phyloP scores from a whole-genome alignment of 2,329 filamentous ascomycete genomes.

The Fusarium multiceps region DNA sequence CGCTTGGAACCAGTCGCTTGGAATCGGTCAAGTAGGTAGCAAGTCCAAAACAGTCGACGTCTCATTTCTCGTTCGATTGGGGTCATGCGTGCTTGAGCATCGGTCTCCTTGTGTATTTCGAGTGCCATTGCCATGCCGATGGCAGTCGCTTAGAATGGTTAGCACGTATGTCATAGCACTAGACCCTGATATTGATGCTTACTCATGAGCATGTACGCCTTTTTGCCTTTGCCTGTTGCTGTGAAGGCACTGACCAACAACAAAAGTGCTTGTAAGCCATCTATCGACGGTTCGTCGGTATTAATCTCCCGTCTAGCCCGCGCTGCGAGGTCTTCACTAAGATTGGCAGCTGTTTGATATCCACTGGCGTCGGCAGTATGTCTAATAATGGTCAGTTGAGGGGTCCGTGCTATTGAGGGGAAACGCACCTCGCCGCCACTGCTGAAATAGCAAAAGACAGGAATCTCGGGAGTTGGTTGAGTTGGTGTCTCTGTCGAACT shows the following conservation, averaged over 20 bases:
- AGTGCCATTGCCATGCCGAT: conserved; percentile 86
- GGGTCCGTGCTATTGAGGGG: background rate
- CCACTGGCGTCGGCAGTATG: conserved; percentile 76
- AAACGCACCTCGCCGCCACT: conserved; percentile 67
- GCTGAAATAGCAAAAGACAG: conserved; percentile 69
- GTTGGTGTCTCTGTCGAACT: conserved; percentile 76
- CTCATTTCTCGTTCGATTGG: conserved; percentile 79
- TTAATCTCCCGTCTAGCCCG: conserved; percentile 77
- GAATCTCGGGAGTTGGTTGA: conserved; percentile 71
- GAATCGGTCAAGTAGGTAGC: conserved; percentile 88
- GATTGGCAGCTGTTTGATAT: conserved; percentile 73
- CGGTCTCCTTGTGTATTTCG: conserved; percentile 81
- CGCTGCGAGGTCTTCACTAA: conserved; percentile 79
- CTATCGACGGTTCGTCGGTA: conserved; percentile 82
- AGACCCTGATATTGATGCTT: conserved; percentile 44
- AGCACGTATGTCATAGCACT: conserved; percentile 41
- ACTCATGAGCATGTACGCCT: conserved; percentile 88
- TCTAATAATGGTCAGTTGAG: conserved; percentile 50
- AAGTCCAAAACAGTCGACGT: conserved; percentile 87
- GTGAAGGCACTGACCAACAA: conserved; percentile 81
- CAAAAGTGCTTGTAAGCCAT: conserved; percentile 79
- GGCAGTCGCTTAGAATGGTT: conserved; percentile 69
- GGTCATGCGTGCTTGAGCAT: conserved; percentile 69
- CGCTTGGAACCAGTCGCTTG: conserved; percentile 83
- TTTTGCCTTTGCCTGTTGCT: conserved; percentile 82